Percentiles rank a stretch among this genome's conserved stretches.
These are phyloP conservation scores for Saussurea involucrata DNA, from an alignment of 129 eudicot genomes.

Conservation along the genomic window DNA sequence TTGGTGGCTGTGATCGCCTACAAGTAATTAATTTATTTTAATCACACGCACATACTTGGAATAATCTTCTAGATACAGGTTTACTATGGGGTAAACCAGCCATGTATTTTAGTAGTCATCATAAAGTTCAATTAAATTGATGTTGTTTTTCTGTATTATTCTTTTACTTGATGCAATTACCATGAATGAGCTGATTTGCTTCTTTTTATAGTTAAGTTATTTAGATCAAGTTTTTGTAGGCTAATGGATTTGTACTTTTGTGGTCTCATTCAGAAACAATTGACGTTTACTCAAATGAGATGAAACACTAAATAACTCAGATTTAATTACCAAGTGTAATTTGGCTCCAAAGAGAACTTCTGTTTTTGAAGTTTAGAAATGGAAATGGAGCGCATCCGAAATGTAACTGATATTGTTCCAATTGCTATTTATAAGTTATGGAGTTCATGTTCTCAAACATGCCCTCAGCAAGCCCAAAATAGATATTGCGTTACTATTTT, in stretches of 20 bases:
- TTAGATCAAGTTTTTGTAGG: not conserved
- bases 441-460: not conserved
- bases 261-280: not conserved
- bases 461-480: not conserved
- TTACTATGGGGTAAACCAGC: not conserved
- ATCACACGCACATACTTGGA: not conserved
- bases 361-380: not conserved
- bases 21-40: not conserved
- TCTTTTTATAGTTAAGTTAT: not conserved
- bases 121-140: not conserved
- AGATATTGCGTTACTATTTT: not conserved
- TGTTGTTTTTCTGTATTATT: not conserved
- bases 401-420: not conserved
- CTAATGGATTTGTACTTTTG: not conserved
- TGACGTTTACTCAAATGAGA: not conserved
- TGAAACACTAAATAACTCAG: not conserved
- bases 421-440: not conserved
- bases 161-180: not conserved
- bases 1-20: not conserved
- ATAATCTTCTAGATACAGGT: not conserved
- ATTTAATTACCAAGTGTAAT: constrained; percentile 11
- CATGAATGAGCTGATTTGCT: not conserved
- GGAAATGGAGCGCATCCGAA: not conserved
- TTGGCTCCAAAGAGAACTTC: not conserved
- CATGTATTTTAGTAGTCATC: not conserved